Percentiles rank a stretch among this genome's conserved stretches.
Evolutionary conservation across 495 filamentous ascomycete species (phyloP).

Genomic region (Xylaria telfairii): DNA sequence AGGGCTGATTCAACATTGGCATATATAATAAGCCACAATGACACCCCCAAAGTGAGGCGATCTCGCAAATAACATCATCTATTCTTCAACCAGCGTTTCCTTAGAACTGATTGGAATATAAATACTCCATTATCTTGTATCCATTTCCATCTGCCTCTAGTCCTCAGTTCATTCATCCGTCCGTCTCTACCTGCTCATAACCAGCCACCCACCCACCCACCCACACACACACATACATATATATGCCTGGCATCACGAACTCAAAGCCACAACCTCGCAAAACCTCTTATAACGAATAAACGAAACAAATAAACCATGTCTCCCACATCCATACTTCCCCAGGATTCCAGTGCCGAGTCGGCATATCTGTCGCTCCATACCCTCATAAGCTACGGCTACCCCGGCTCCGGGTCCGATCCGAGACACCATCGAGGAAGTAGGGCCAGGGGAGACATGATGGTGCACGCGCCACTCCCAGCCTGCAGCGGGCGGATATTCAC

Average conservation of each 20-base stretch:
- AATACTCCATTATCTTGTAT: neutral
- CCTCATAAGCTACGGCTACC: neutral
- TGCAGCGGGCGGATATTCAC: conserved; percentile 21
- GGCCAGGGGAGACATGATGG: neutral
- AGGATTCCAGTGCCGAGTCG: neutral
- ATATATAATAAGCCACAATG: conserved; percentile 16
- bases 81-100: neutral
- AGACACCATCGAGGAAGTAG: neutral
- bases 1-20: neutral
- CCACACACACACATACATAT: neutral
- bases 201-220: no score
- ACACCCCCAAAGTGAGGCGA: conserved; percentile 4
- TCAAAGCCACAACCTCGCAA: neutral
- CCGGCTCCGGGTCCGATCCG: neutral
- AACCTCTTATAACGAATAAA: neutral
- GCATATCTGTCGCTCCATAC: neutral
- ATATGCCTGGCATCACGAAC: neutral
- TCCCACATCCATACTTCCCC: conserved; percentile 2
- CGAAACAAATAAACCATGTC: conserved; percentile 13
- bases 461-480: conserved; percentile 22
- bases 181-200: neutral
- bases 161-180: neutral
- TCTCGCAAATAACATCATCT: neutral
- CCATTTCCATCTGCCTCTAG: neutral
- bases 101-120: neutral